phyloP scores from a whole-genome alignment of 768 basidiomycete species.

The Rhodosporidiobolus sp. region DNA sequence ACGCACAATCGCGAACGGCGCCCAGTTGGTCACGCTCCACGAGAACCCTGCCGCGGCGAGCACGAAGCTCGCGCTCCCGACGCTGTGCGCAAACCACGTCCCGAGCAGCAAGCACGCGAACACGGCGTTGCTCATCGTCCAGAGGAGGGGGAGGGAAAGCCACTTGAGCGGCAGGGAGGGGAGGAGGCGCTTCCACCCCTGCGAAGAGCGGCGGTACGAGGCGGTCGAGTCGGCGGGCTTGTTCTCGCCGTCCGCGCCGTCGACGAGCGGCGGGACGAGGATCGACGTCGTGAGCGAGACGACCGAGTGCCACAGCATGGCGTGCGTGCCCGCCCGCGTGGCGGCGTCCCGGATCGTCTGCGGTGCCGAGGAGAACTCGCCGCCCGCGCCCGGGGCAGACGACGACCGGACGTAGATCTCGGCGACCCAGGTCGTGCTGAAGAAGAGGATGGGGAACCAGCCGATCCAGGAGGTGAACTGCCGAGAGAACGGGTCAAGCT shows the following conservation, averaged over 20 bases:
- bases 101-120: constrained; percentile 84
- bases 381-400: constrained; percentile 19
- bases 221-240: constrained; percentile 1
- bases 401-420: constrained; percentile 68
- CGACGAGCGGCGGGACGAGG: constrained; percentile 63
- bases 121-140: constrained; percentile 72
- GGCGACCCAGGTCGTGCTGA: constrained; percentile 61
- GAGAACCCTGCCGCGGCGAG: constrained; percentile 77
- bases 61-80: constrained; percentile 70
- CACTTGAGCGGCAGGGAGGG: constrained; percentile 47
- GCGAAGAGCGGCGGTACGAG: background rate
- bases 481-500: constrained; percentile 62
- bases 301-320: constrained; percentile 72
- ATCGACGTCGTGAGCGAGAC: constrained; percentile 67
- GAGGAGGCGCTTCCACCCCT: constrained; percentile 3
- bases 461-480: constrained; percentile 73
- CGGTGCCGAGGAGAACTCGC: constrained; percentile 48
- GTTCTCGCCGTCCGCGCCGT: constrained; percentile 15
- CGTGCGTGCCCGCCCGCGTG: constrained; percentile 76
- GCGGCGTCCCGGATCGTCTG: constrained; percentile 61
- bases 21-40: constrained; percentile 92
- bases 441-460: constrained; percentile 79
- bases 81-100: constrained; percentile 58
- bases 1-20: constrained; percentile 76
- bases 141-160: constrained; percentile 65